Evolutionary conservation across 305 asterid species (phyloP).

Genomic region (Ilex paraguariensis): DNA sequence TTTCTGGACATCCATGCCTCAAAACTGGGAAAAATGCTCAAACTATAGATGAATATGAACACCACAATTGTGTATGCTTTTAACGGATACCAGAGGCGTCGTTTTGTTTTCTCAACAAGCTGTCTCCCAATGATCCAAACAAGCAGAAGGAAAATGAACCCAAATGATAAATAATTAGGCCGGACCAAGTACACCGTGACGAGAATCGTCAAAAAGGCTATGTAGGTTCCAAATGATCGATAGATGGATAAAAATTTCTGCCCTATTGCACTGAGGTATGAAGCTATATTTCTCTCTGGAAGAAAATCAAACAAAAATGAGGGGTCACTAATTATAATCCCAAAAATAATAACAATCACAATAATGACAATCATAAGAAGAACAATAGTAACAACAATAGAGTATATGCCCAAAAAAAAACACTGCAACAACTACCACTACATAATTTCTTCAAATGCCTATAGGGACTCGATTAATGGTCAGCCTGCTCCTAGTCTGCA

Average conservation of each 20-base stretch:
- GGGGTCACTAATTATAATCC: neutral
- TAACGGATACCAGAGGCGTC: constrained; percentile 94
- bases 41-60: constrained; percentile 62
- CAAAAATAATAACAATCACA: constrained; percentile 16
- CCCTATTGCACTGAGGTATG: constrained; percentile 87
- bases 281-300: constrained; percentile 89
- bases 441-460: too few species aligned
- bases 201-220: constrained; percentile 88
- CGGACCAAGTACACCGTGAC: constrained; percentile 79
- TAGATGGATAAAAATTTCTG: constrained; percentile 76
- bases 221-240: constrained; percentile 92
- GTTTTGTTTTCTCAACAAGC: constrained; percentile 74
- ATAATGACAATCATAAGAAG: too few species aligned
- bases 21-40: constrained; percentile 81
- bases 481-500: too few species aligned
- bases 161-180: constrained; percentile 85
- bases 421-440: too few species aligned
- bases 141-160: constrained; percentile 90
- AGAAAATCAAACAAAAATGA: constrained; percentile 18
- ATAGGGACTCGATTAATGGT: too few species aligned
- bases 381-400: too few species aligned
- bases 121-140: constrained; percentile 96
- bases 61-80: constrained; percentile 74
- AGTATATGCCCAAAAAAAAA: too few species aligned
- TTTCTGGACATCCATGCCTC: constrained; percentile 74